Base-by-base conservation (phyloP, 2,329 filamentous ascomycete species). In the Intubia oerlemansii region DNA sequence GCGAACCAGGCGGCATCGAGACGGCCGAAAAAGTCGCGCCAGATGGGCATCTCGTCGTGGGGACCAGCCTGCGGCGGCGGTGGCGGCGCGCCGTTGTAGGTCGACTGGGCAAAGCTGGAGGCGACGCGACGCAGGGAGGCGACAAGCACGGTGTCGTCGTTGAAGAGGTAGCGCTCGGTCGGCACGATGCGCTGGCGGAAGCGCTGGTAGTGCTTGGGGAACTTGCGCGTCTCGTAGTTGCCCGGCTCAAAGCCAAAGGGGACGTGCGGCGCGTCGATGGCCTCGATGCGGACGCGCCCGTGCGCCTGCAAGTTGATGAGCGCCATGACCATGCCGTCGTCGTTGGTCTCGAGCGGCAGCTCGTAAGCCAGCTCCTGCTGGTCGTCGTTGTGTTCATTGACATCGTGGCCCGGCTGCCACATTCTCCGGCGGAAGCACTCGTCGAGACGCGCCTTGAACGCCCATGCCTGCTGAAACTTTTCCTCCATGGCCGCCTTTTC, bases 211-310 rank as follows among this genome's bases (percentile, higher is more conserved):
- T 57, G 57, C 38, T 73, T 72, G 20, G 75, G 64, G 36, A 73
- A 70, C 33, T 66, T 66, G 31, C 73, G 60, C 14, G 69, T 73
- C 41, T 77, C 67, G 46, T 82, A 82, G 37, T 75, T 68, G 11
- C 66, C 66, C 7, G 72, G 71, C 30, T 66, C 62, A 41, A 81
- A 75, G 2, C 77, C 76, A 43, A 76, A 72, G 2, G 70, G 68
- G 17, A 77, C 66, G 28, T 59, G 41, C 1, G 66, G 66, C 5
- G 75, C 58, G 23, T 71, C 54, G 2, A 57, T 42, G 0, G 64
- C 53, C 4, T 57, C 49, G 6, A 77, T 42, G 11, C 44, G 52
- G 24, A 81, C 52, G 23, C 62, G 57, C 4, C 65, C 62, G 28
- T 59, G 45, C 1, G 67, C 64, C 34, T 71, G 61, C 31, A 84